A percentile compares a stretch with the other conserved stretches of the same genome.
phyloP scores from a whole-genome alignment of 2,329 filamentous ascomycete species.

The Ceratocystis alfenasii region DNA sequence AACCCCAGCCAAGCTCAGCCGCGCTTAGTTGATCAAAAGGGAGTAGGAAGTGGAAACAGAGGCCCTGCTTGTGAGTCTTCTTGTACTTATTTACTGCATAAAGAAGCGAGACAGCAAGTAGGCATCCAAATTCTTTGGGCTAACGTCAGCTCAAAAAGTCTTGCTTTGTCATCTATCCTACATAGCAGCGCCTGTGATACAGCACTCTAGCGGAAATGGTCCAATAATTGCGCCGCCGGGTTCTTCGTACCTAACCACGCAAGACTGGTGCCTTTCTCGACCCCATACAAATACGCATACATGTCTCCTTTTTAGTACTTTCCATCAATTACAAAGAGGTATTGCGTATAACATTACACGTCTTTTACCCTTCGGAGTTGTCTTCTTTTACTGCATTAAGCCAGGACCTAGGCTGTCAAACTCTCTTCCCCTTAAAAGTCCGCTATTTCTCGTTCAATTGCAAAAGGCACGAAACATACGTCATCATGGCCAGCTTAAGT shows the following conservation, averaged over 20 bases:
- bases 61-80: too few relatives aligned
- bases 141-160: too few relatives aligned
- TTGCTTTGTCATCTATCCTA: too few relatives aligned
- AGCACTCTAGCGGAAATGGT: not conserved
- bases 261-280: too few relatives aligned
- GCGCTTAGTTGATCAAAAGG: too few relatives aligned
- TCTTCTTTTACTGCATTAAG: not conserved
- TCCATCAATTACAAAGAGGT: not conserved
- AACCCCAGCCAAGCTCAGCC: too few relatives aligned
- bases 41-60: too few relatives aligned
- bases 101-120: too few relatives aligned
- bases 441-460: too few relatives aligned
- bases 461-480: not conserved
- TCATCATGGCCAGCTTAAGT: slow-evolving; percentile 30
- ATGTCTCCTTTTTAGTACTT: not conserved
- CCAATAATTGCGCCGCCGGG: not conserved
- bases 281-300: not conserved
- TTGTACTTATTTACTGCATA: too few relatives aligned
- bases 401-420: not conserved
- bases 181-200: not conserved
- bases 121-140: too few relatives aligned
- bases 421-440: not conserved
- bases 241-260: not conserved
- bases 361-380: not conserved
- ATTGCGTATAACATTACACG: not conserved